Conservation (phyloP, 805 yeast genomes). For the Pichia eremophila region DNA sequence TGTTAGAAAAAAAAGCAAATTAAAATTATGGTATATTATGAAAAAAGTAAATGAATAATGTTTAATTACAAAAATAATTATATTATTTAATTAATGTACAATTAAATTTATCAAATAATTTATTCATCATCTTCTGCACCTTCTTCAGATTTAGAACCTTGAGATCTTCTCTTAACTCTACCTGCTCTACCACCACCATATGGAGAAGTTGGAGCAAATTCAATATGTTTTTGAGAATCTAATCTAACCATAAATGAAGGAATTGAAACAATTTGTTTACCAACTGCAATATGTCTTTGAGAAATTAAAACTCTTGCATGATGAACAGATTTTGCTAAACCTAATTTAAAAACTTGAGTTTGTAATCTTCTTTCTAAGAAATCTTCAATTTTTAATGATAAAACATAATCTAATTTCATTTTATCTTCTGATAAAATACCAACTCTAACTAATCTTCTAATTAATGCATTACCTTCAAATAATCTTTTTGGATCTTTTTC, state of each 20-base stretch:
- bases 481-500: constrained; percentile 99
- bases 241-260: constrained; percentile 99
- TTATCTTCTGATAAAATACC: constrained; percentile 99
- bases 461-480: constrained; percentile 99
- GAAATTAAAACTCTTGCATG: constrained; percentile 98
- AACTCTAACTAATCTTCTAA: constrained; percentile 97
- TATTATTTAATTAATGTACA: constrained; percentile 6
- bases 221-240: constrained; percentile 99
- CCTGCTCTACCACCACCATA: constrained; percentile 99
- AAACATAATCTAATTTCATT: constrained; percentile 99
- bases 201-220: constrained; percentile 98
- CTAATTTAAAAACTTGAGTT: constrained; percentile 99
- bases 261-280: constrained; percentile 97
- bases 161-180: constrained; percentile 96
- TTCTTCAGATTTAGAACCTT: constrained; percentile 53
- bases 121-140: constrained; percentile 59
- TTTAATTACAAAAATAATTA: neutral
- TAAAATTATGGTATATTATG: no score
- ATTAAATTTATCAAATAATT: constrained; percentile 21
- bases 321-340: constrained; percentile 98
- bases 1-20: no score
- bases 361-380: constrained; percentile 99
- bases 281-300: constrained; percentile 99
- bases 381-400: constrained; percentile 96
- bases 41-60: no score